These are phyloP conservation scores for Triticum monococcum DNA, from an alignment of 176 grass and related monocot genomes.

Conservation along the genomic window DNA sequence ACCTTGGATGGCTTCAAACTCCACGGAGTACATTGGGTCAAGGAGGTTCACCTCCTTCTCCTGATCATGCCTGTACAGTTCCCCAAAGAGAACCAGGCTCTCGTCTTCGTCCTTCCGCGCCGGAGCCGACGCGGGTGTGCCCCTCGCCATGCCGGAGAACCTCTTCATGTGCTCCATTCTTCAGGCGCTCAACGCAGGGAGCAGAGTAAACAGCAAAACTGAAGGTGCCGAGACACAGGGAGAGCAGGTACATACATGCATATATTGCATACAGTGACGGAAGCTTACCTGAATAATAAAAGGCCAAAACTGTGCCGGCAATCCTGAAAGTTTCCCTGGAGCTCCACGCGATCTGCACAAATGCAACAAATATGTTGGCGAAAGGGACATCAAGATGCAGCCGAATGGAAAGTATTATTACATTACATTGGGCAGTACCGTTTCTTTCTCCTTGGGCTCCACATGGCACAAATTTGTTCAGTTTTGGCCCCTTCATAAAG, in stretches of 20 bases:
- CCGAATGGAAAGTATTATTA: background rate
- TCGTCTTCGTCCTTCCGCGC: conserved; percentile 49
- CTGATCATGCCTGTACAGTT: conserved; percentile 54
- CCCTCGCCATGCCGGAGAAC: conserved; percentile 5
- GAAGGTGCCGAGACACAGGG: background rate
- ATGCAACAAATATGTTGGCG: conserved; percentile 29
- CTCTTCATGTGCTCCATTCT: conserved; percentile 40
- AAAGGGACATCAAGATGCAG: conserved; percentile 17
- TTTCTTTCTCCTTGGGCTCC: conserved; percentile 44
- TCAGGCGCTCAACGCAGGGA: conserved; percentile 19
- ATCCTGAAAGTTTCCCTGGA: conserved; percentile 32
- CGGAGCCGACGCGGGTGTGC: background rate
- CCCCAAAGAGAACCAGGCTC: conserved; percentile 58
- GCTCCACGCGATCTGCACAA: conserved; percentile 27
- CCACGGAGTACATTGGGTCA: conserved; percentile 55
- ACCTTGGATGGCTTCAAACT: conserved; percentile 62
- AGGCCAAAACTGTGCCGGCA: conserved; percentile 34
- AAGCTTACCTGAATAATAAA: conserved; percentile 12
- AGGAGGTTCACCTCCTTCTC: conserved; percentile 58
- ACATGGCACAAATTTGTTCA: conserved; percentile 30
- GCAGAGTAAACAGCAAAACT: background rate
- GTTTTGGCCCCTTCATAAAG: background rate
- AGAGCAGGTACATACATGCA: background rate
- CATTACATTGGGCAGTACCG: background rate
- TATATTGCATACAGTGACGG: conserved; percentile 24